Percentiles rank a stretch among this genome's conserved stretches.
phyloP scores from a whole-genome alignment of 1,284 basidiomycete species.

The Peniophora sp. region DNA sequence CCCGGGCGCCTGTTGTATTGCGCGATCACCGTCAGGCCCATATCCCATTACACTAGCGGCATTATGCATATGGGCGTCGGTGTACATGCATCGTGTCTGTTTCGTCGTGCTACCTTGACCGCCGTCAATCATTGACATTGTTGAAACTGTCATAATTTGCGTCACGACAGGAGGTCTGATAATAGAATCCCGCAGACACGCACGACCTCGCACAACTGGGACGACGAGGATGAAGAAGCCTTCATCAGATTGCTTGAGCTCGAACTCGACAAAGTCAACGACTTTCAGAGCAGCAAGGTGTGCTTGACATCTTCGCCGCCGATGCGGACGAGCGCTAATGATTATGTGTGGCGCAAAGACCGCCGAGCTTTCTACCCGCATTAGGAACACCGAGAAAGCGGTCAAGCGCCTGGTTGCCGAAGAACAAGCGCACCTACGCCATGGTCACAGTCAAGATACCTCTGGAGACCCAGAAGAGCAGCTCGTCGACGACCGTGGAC shows the following conservation, averaged over 20 bases:
- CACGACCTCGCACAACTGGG: slow-evolving; percentile 62
- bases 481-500: slow-evolving; percentile 38
- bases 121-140: no score
- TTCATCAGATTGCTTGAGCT: slow-evolving; percentile 76
- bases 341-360: slow-evolving; percentile 40
- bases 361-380: slow-evolving; percentile 73
- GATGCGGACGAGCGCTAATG: no score
- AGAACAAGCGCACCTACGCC: slow-evolving; percentile 20
- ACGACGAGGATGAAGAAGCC: slow-evolving; percentile 69
- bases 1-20: no score
- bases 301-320: slow-evolving; percentile 8
- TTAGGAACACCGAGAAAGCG: slow-evolving; percentile 73
- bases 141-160: no score
- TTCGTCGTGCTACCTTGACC: background rate
- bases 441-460: slow-evolving; percentile 3
- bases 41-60: slow-evolving; percentile 7
- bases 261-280: slow-evolving; percentile 94
- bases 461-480: slow-evolving; percentile 29
- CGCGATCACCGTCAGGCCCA: no score
- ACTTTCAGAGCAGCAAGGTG: slow-evolving; percentile 91
- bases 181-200: slow-evolving; percentile 33
- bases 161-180: background rate
- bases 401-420: slow-evolving; percentile 72
- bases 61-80: slow-evolving; percentile 3
- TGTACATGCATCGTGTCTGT: background rate